Percentiles rank a stretch among this genome's conserved stretches.
phyloP scores from a whole-genome alignment of 352 stramenopile species.

The Phytopythium ostracodes region DNA sequence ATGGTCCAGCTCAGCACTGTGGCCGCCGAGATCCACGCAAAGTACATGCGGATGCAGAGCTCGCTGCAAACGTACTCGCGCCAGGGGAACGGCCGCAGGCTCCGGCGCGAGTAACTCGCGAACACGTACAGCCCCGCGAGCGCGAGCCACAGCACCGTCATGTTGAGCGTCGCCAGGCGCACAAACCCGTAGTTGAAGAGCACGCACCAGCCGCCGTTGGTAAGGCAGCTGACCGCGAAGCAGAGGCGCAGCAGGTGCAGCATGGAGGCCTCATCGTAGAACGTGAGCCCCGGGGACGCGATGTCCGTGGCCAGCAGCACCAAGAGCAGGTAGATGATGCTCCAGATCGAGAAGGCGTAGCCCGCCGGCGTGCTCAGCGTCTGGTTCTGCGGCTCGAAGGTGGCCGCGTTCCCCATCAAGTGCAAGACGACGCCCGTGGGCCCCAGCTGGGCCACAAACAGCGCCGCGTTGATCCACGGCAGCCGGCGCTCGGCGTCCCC shows the following conservation, averaged over 20 bases:
- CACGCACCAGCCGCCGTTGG: constrained; percentile 51
- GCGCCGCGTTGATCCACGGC: constrained; percentile 44
- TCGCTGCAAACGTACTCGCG: constrained; percentile 57
- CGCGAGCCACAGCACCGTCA: constrained; percentile 56
- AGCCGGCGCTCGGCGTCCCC: constrained; percentile 10
- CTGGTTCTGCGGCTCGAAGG: constrained; percentile 27
- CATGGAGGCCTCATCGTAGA: constrained; percentile 44
- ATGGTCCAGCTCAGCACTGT: constrained; percentile 53
- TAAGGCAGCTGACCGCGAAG: constrained; percentile 49
- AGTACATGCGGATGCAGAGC: constrained; percentile 59
- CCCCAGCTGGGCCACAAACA: constrained; percentile 50
- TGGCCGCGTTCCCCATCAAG: constrained; percentile 14
- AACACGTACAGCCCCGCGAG: constrained; percentile 66
- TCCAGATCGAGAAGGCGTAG: constrained; percentile 66
- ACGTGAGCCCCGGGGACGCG: constrained; percentile 35
- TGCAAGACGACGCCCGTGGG: constrained; percentile 35
- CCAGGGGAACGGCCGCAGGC: constrained; percentile 40
- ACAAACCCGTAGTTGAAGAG: constrained; percentile 39
- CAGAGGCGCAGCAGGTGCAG: constrained; percentile 22
- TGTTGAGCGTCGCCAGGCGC: constrained; percentile 32
- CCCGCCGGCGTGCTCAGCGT: constrained; percentile 50
- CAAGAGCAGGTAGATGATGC: constrained; percentile 58
- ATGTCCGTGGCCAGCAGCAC: constrained; percentile 54
- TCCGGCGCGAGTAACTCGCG: constrained; percentile 36
- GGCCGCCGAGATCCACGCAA: constrained; percentile 55